Evolutionary conservation across 2,329 filamentous ascomycete genomes (phyloP).

Genomic region (Metarhizium sp.): DNA sequence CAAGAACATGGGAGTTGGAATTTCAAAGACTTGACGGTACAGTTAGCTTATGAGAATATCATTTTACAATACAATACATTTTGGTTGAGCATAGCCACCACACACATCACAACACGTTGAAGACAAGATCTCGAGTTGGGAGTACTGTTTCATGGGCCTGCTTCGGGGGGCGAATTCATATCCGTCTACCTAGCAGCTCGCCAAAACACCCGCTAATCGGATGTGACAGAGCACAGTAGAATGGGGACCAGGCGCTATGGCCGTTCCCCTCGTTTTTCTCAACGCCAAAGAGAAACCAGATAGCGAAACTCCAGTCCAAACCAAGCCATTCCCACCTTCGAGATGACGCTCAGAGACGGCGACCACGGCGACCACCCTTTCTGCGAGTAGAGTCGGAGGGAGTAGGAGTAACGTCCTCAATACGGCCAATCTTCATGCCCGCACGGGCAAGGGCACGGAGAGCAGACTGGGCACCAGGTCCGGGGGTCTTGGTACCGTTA

Average conservation of each 20-base stretch:
- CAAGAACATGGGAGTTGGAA: background rate
- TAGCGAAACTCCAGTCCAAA: constrained; percentile 29
- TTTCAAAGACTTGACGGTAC: background rate
- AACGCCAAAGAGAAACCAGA: constrained; percentile 51
- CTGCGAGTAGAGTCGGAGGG: constrained; percentile 98
- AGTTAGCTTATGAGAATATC: background rate
- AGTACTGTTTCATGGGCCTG: constrained; percentile 31
- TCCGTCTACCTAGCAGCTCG: constrained; percentile 28
- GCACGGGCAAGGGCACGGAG: constrained; percentile 97
- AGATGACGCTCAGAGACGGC: constrained; percentile 72
- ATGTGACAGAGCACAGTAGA: constrained; percentile 37
- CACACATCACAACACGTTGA: background rate
- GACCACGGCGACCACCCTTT: constrained; percentile 99
- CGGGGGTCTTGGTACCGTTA: constrained; percentile 99
- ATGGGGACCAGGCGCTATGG: constrained; percentile 55
- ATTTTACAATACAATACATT: background rate
- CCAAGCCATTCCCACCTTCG: constrained; percentile 15
- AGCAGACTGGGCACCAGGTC: constrained; percentile 96
- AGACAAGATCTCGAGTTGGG: constrained; percentile 14
- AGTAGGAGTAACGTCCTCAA: constrained; percentile 98
- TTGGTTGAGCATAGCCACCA: background rate
- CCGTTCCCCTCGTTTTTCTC: constrained; percentile 68
- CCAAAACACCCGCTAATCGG: constrained; percentile 14
- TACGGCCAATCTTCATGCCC: constrained; percentile 99
- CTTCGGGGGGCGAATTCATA: constrained; percentile 34